Conservation (phyloP, 2,329 filamentous ascomycete species). For the Neurospora sp. region DNA sequence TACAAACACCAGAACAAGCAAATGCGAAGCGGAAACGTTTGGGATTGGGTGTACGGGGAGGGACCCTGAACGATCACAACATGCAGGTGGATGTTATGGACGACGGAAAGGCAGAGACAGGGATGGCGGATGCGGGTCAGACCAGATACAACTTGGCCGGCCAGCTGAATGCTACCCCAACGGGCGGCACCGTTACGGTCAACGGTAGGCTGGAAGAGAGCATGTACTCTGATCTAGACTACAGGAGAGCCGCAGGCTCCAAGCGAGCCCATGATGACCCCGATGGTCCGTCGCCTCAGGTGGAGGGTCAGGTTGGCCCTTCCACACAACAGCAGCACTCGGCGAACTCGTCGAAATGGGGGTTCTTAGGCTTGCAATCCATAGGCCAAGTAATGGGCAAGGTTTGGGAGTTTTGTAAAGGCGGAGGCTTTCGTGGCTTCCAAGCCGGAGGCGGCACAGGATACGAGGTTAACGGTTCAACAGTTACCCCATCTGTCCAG, state of each 20-base stretch:
- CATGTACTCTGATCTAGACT: constrained; percentile 47
- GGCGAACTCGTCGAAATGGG: constrained; percentile 34
- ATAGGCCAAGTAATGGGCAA: constrained; percentile 63
- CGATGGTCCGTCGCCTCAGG: constrained; percentile 24
- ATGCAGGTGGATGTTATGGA: constrained; percentile 21
- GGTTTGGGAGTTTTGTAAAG: constrained; percentile 76
- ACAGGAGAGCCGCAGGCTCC: constrained; percentile 42
- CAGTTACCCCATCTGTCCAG: constrained; percentile 13
- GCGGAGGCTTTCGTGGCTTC: constrained; percentile 69
- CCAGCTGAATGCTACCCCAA: constrained; percentile 39
- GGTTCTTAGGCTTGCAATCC: constrained; percentile 48
- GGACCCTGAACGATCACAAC: constrained; percentile 25
- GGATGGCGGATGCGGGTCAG: constrained; percentile 11
- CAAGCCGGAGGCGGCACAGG: constrained; percentile 72
- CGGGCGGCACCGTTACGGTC: constrained; percentile 21
- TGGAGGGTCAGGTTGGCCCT: constrained; percentile 18
- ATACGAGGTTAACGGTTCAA: constrained; percentile 45
- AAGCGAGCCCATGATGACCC: constrained; percentile 30
- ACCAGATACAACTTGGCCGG: constrained; percentile 42
- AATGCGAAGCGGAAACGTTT: constrained; percentile 42
- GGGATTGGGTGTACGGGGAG: constrained; percentile 18
- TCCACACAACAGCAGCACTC: constrained; percentile 22
- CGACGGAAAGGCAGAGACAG: constrained; percentile 16
- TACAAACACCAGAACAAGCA: constrained; percentile 14
- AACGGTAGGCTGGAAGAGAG: constrained; percentile 39